Percentiles rank a stretch among this genome's conserved stretches.
Evolutionary conservation across 2,329 filamentous ascomycete genomes (phyloP).

Genomic region (Talaromyces amestolkiae): DNA sequence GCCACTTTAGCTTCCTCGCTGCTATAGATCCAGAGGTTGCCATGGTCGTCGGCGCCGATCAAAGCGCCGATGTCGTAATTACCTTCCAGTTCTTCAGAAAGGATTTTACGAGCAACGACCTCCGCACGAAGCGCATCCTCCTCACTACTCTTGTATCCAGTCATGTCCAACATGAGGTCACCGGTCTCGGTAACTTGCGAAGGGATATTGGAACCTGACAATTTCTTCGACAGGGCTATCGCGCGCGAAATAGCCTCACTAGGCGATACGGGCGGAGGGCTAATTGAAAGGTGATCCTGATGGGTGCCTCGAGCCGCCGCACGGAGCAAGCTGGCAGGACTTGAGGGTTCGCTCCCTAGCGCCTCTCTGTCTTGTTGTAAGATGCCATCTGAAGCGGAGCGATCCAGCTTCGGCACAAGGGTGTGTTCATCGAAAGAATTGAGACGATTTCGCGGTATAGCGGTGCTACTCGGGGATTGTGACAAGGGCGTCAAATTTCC

Average conservation of each 20-base stretch:
- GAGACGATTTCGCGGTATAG: constrained; percentile 26
- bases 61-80: constrained; percentile 95
- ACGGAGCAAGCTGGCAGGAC: constrained; percentile 7
- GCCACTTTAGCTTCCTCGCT: constrained; percentile 94
- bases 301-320: constrained; percentile 18
- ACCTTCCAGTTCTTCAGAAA: constrained; percentile 88
- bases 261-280: constrained; percentile 69
- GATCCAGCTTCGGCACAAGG: constrained; percentile 43
- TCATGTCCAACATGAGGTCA: constrained; percentile 98
- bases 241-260: constrained; percentile 80
- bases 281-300: constrained; percentile 58
- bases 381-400: constrained; percentile 55
- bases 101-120: constrained; percentile 85
- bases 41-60: constrained; percentile 91
- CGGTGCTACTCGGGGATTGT: constrained; percentile 36
- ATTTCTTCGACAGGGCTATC: constrained; percentile 77
- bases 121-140: constrained; percentile 89
- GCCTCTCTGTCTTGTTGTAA: constrained; percentile 38
- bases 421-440: constrained; percentile 30
- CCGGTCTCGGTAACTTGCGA: constrained; percentile 88
- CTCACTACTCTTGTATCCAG: constrained; percentile 90
- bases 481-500: constrained; percentile 42
- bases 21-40: constrained; percentile 99
- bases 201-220: constrained; percentile 87
- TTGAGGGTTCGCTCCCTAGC: constrained; percentile 11